Percentiles rank a stretch among this genome's conserved stretches.
phyloP scores from a whole-genome alignment of 768 basidiomycete species.

The Mycena alexandri region DNA sequence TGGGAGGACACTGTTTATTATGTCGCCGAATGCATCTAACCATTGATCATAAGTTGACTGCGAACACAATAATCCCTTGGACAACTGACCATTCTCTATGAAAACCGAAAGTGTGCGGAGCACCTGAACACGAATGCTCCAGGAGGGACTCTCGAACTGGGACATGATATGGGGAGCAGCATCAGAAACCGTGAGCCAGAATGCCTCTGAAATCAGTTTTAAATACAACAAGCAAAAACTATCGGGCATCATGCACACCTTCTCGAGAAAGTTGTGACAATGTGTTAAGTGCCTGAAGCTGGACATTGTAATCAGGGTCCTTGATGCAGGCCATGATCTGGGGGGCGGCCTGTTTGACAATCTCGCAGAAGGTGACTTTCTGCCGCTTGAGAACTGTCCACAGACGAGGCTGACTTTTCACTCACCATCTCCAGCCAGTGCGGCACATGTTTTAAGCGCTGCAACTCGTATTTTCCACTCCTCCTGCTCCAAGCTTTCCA shows the following conservation, averaged over 20 bases:
- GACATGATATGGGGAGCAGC: neutral
- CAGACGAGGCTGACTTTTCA: neutral
- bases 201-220: slow-evolving; percentile 4
- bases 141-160: neutral
- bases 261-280: slow-evolving; percentile 10
- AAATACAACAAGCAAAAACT: neutral
- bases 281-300: neutral
- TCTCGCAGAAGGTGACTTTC: neutral
- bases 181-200: neutral
- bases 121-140: neutral
- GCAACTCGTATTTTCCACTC: neutral
- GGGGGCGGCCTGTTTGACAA: neutral
- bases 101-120: slow-evolving; percentile 2
- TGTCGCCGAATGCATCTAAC: slow-evolving; percentile 17
- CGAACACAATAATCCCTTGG: neutral
- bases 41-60: neutral
- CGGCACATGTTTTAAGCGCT: neutral
- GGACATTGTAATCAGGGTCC: slow-evolving; percentile 1
- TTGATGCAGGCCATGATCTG: slow-evolving; percentile 1
- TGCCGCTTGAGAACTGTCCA: neutral
- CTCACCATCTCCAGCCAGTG: slow-evolving; percentile 5
- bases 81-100: slow-evolving; percentile 15
- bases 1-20: slow-evolving; percentile 10
- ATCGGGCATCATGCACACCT: neutral
- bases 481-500: neutral